Evolutionary conservation across 129 eudicot species (phyloP), one percentile per base, ranked within the genome.

Genomic region (Flaveria bidentis): DNA sequence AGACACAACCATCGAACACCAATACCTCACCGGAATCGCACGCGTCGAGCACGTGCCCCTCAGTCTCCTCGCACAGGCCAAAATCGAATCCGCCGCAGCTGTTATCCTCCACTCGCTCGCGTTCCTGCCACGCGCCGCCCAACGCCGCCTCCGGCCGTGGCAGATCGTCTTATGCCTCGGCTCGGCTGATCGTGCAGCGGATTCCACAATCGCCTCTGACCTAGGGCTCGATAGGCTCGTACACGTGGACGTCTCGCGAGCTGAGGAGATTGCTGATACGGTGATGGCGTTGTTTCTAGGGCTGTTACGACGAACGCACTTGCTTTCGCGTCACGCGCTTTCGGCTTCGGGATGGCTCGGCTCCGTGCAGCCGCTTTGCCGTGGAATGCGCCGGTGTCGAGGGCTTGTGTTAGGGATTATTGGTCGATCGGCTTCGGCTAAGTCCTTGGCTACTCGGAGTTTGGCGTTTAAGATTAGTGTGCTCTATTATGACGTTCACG

Each of bases 61-160:
- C 56, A 89, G 86, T 81, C 86, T 87, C 9, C 87, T 94, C 51
- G 91, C 96, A 17, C 91, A 85, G 52, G 80, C 96, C 1, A 79
- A 85, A 82, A 88, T 94, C 87, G 93, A 88, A 72, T 73, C 93
- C n/a, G 99, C 99, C 50, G 71, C 94, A 30, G 99, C 97, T 26
- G 96, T 94, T 3, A 84, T 94, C 14, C 87, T 94, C 13, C 99
- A 94, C 87, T 94, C 99, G 9, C 96, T 94, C 76, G 86, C 93
- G 20, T 94, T 91, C 78, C 97, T 94, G 69, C 99, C 99, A n/a
- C 97, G 99, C 76, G 99, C 97, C 67, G 99, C 96, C 52, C 99
- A 94, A 71, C 96, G 99, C 85, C 99, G 97, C 22, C 99, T 94
- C 80, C 91, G 96, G 9, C 92, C 99, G 6, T 85, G 91, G 91